Conservation (phyloP, 768 basidiomycete genomes). For the Calocybe gangraenosa region DNA sequence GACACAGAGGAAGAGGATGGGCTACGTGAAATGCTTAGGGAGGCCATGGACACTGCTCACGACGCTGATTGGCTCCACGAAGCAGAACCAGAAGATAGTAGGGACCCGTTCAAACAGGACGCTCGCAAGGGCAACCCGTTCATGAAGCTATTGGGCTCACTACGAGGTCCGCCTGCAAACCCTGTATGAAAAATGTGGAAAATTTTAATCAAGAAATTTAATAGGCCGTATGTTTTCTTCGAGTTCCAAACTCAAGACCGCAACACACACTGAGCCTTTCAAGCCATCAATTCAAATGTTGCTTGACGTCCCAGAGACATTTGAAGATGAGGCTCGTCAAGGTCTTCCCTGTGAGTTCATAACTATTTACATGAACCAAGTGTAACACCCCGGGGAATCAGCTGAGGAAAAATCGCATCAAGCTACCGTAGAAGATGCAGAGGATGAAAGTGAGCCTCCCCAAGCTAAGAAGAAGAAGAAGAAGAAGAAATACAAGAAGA, state of each 20-base stretch:
- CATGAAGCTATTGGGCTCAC: constrained; percentile 66
- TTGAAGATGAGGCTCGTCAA: no score
- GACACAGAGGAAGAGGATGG: constrained; percentile 70
- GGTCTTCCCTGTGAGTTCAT: neutral
- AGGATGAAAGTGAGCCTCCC: constrained; percentile 56
- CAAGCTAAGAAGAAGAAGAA: constrained; percentile 56
- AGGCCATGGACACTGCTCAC: constrained; percentile 70
- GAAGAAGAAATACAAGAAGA: constrained; percentile 75
- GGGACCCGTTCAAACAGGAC: constrained; percentile 44
- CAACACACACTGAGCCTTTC: constrained; percentile 22
- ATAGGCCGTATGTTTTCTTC: constrained; percentile 63
- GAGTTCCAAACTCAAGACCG: constrained; percentile 35
- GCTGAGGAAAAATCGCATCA: constrained; percentile 28
- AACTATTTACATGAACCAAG: neutral
- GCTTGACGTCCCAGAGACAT: no score
- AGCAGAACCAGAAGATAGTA: constrained; percentile 29
- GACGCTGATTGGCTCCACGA: constrained; percentile 58
- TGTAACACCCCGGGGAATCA: neutral
- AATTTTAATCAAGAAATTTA: neutral
- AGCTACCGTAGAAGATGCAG: constrained; percentile 67
- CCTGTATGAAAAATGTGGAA: neutral
- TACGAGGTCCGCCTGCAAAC: constrained; percentile 49
- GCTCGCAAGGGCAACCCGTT: constrained; percentile 72
- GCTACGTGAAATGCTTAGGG: constrained; percentile 53
- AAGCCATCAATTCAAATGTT: neutral